Percentiles rank a stretch among this genome's conserved stretches.
These are phyloP conservation scores for Aspergillus spinulosporus DNA, from an alignment of 2,329 filamentous ascomycete genomes.

Conservation along the genomic window DNA sequence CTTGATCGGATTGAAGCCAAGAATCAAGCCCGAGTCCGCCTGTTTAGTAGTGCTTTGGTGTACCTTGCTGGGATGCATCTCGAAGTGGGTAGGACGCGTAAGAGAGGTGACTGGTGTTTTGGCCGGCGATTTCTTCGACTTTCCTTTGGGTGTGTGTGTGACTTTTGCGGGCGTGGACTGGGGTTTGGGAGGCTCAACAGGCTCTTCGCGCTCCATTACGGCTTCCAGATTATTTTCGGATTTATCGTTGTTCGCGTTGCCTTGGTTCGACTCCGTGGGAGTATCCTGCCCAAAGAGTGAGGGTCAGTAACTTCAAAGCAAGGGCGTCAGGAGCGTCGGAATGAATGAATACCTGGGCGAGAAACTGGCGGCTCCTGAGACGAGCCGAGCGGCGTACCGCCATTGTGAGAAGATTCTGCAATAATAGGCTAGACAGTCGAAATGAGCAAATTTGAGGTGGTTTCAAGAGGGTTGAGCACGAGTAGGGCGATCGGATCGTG, in stretches of 20 bases:
- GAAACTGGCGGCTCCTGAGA: slow-evolving; percentile 33
- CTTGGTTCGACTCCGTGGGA: slow-evolving; percentile 11
- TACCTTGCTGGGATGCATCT: slow-evolving; percentile 89
- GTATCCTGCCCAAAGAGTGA: slow-evolving; percentile 14
- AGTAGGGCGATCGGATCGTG: neutral
- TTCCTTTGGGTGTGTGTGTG: slow-evolving; percentile 27
- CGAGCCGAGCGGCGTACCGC: slow-evolving; percentile 45
- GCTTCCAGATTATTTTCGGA: slow-evolving; percentile 40
- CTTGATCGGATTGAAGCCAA: slow-evolving; percentile 78
- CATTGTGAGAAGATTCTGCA: slow-evolving; percentile 25
- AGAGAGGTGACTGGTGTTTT: slow-evolving; percentile 52
- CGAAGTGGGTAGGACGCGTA: slow-evolving; percentile 69
- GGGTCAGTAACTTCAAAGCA: slow-evolving; percentile 14
- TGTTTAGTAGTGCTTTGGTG: slow-evolving; percentile 73
- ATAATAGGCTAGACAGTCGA: too few relatives aligned
- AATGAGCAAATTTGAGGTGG: neutral
- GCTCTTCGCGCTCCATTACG: slow-evolving; percentile 51
- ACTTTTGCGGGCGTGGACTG: slow-evolving; percentile 12
- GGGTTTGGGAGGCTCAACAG: slow-evolving; percentile 30
- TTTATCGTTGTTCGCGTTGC: slow-evolving; percentile 9
- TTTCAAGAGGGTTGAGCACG: neutral
- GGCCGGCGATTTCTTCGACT: slow-evolving; percentile 15
- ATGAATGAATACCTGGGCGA: slow-evolving; percentile 35
- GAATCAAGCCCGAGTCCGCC: slow-evolving; percentile 74
- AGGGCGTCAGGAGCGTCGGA: slow-evolving; percentile 5